Evolutionary conservation across 2,329 filamentous ascomycete genomes (phyloP).

Genomic region (Pezizomycotina sp.): DNA sequence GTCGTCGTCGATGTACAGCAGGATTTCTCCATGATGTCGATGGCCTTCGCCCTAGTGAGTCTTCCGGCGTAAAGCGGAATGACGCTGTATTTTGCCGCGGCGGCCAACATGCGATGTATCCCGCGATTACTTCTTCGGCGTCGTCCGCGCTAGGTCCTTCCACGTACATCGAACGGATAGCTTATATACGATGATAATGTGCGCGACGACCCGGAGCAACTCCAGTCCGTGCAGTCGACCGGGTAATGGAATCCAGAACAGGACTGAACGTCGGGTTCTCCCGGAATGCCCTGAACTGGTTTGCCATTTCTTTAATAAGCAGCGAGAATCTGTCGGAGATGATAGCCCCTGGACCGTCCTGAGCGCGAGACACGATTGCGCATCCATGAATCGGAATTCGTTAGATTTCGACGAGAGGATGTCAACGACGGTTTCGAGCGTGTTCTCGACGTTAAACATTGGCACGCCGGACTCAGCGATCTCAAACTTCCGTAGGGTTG

Average conservation of each 20-base stretch:
- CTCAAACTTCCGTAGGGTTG: constrained; percentile 42
- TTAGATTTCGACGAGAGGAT: constrained; percentile 14
- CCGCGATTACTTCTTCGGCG: constrained; percentile 56
- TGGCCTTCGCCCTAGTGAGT: constrained; percentile 46
- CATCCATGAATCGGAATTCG: constrained; percentile 30
- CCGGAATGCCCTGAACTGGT: constrained; percentile 30
- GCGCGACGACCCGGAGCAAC: constrained; percentile 47
- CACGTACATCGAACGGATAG: constrained; percentile 38
- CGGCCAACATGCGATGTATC: constrained; percentile 68
- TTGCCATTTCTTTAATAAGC: constrained; percentile 20
- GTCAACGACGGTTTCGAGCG: constrained; percentile 38
- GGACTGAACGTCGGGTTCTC: constrained; percentile 34
- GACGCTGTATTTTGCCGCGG: constrained; percentile 55
- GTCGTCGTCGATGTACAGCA: constrained; percentile 53
- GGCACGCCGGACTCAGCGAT: constrained; percentile 46
- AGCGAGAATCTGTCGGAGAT: constrained; percentile 36
- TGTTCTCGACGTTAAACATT: constrained; percentile 33
- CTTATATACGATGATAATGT: constrained; percentile 53
- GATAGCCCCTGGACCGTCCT: constrained; percentile 61
- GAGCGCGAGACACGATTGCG: constrained; percentile 47
- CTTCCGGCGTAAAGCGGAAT: constrained; percentile 81
- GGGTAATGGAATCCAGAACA: constrained; percentile 32
- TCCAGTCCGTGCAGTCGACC: constrained; percentile 27
- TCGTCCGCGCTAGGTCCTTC: constrained; percentile 27
- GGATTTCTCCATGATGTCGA: constrained; percentile 55